Percentiles rank a stretch among this genome's conserved stretches.
These are phyloP conservation scores for Micractinium conductrix DNA, from an alignment of 139 green algal species.

Conservation along the genomic window DNA sequence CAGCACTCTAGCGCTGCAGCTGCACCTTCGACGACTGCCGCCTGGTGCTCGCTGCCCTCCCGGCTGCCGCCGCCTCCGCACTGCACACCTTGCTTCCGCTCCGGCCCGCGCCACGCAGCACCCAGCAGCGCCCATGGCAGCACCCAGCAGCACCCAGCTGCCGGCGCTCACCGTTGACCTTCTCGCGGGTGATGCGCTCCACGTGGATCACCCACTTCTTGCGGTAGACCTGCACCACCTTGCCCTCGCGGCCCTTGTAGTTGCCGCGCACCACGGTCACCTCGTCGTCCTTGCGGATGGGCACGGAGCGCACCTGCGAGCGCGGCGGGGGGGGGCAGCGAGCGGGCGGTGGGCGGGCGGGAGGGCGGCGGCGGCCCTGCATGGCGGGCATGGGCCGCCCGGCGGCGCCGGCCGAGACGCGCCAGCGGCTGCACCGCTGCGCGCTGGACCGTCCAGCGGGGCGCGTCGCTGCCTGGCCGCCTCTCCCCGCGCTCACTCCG, in stretches of 20 bases:
- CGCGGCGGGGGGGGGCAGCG: background rate
- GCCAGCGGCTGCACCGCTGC: background rate
- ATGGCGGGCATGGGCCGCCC: background rate
- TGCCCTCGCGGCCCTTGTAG: slow-evolving; percentile 98
- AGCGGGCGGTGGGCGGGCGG: background rate
- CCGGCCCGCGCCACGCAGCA: too few relatives aligned
- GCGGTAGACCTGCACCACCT: slow-evolving; percentile 97
- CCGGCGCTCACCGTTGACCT: slow-evolving; percentile 94
- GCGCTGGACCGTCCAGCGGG: background rate
- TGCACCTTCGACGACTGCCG: too few relatives aligned
- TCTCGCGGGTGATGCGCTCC: slow-evolving; percentile 97
- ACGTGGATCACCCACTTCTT: slow-evolving; percentile 99
- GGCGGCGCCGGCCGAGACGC: background rate
- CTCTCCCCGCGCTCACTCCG: slow-evolving; percentile 55
- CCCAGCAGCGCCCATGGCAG: background rate
- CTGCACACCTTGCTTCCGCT: too few relatives aligned
- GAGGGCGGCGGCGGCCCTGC: background rate
- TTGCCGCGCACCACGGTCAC: slow-evolving; percentile 95
- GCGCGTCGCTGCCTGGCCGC: background rate
- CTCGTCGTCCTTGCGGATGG: slow-evolving; percentile 99
- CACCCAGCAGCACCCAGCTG: background rate
- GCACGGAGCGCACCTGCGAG: slow-evolving; percentile 88
- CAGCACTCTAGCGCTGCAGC: too few relatives aligned
- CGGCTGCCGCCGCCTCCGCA: background rate
- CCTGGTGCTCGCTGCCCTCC: too few relatives aligned